Base-by-base conservation (phyloP, 2,329 filamentous ascomycete species). In the Tolypocladium nubicola region DNA sequence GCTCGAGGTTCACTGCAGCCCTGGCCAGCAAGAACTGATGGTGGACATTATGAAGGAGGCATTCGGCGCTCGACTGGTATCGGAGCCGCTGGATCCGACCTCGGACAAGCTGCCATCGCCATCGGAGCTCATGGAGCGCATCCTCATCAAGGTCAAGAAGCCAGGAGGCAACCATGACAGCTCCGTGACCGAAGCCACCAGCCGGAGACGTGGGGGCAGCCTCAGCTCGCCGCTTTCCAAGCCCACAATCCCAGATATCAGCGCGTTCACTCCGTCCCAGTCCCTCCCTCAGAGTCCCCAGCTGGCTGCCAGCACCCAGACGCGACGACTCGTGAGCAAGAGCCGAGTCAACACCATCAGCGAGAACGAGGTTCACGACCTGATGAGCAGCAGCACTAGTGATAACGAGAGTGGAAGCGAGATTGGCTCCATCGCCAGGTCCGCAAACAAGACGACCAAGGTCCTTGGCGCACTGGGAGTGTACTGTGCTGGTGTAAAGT, bases 61-160 rank as follows among this genome's bases (percentile, higher is more conserved):
- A 11, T 96, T 97, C 69, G 89, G 89, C 35, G 76, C 86, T n/a
- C 85, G 85, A 63, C 81, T 99, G 50, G 78, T 97, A 14, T 83
- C 86, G 0, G 83, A 90, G 64, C 88, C 90, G 0, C 71, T 97
- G 21, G 83, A 90, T 60, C 79, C 82, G 1, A 84, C 86, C 52
- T 79, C 82, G 3, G 79, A 84, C 61, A 80, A 82, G 58, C 80
- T 97, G 14, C 94, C 94, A 0, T 88, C 90, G 1, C 94, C 94
- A 0, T 89, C 94, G 52, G 86, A 97, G 63, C 78, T 99, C 52
- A 89, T 87, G 74, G 79, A 88, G 65, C 86, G 86, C 47, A 90
- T 97, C 57, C 77, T 99, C 57, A 87, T 97, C 78, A 99, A 99
- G 71, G 94, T 97, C 61, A 99, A 97, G 73, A 88, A 89, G 62